Evolutionary conservation across 208 protist genomes (phyloP), one percentile per base, ranked within the genome.

Genomic region (Herpetomonas muscarum): DNA sequence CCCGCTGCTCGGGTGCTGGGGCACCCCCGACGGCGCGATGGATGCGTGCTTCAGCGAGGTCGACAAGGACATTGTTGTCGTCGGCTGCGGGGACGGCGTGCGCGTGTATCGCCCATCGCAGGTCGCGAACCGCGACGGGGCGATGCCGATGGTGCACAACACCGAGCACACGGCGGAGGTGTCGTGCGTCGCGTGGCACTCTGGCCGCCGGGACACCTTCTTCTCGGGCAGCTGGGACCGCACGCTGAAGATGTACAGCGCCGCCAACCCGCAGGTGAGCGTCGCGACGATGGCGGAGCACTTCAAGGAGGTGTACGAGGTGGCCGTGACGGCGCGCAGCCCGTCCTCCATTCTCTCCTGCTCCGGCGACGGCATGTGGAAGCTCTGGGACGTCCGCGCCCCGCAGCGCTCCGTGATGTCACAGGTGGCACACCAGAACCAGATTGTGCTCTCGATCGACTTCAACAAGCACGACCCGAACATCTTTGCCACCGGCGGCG

Each of bases 301-400:
- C 73, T 70, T 82, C 61, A 96, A 96, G 71, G 86, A 96, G 76
- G 87, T 96, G 13, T 94, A 96, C 70, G 86, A 93, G 74, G 76
- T 92, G 0, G 64, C 85, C 52, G 78, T 71, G 17, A 85, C 79
- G 28, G 50, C 78, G 21, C 77, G 76, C 67, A 89, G 81, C 51
- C 82, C 86, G 36, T 70, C 81, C 1, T 88, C 84, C 3, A 88
- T 96, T 55, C 59, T 93, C 17, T 94, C 87, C 17, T 92, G 84
- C 83, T 90, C 82, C 10, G 90, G 90, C 9, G 90, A 96, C 49
- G 87, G 86, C 50, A 83, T 75, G 42, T 96, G 85, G 85, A 96
- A 93, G 81, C 70, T 96, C 68, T 96, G 90, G 90, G 90, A 96
- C 62, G 63, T 69, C 9, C 86, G 90, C 45, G 57, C 52, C 19